Evolutionary conservation across 2,329 filamentous ascomycete genomes (phyloP).

Genomic region (Botryotinia calthae): DNA sequence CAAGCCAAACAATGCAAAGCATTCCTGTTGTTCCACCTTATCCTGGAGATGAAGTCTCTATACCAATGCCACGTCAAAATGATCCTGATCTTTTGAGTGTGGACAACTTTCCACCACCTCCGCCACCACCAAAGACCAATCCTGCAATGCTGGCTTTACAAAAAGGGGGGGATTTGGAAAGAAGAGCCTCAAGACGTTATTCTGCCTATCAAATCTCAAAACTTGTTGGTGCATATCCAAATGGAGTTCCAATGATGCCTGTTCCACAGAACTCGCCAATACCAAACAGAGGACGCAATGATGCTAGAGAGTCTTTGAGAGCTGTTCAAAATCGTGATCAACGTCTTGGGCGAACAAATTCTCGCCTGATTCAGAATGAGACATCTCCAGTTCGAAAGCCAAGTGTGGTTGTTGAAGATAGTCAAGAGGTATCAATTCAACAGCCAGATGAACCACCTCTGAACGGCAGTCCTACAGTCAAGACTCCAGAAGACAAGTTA

Average conservation of each 20-base stretch:
- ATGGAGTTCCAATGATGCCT: conserved; percentile 81
- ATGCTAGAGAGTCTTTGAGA: conserved; percentile 80
- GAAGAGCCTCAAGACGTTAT: conserved; percentile 87
- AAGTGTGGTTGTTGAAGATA: conserved; percentile 59
- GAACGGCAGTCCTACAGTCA: conserved; percentile 36
- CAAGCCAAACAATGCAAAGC: conserved; percentile 73
- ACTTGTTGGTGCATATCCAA: conserved; percentile 76
- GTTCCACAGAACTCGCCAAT: conserved; percentile 79
- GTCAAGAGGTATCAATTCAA: conserved; percentile 35
- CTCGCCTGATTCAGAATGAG: conserved; percentile 50
- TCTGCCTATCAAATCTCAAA: conserved; percentile 97
- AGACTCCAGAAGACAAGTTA: conserved; percentile 65
- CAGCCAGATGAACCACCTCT: conserved; percentile 40
- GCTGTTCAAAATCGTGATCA: conserved; percentile 61
- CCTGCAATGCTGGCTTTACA: conserved; percentile 90
- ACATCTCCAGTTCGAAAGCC: conserved; percentile 60
- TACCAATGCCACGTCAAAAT: conserved; percentile 46
- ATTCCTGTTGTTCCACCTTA: conserved; percentile 74
- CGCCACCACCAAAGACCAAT: conserved; percentile 78
- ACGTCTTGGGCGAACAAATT: conserved; percentile 46
- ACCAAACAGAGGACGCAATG: conserved; percentile 75
- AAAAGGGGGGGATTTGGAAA: conserved; percentile 86
- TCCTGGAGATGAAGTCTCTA: conserved; percentile 56
- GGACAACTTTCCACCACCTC: conserved; percentile 69
- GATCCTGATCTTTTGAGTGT: conserved; percentile 45